phyloP scores from a whole-genome alignment of 2,329 filamentous ascomycete genomes.

The Sclerotiophoma versabilis region DNA sequence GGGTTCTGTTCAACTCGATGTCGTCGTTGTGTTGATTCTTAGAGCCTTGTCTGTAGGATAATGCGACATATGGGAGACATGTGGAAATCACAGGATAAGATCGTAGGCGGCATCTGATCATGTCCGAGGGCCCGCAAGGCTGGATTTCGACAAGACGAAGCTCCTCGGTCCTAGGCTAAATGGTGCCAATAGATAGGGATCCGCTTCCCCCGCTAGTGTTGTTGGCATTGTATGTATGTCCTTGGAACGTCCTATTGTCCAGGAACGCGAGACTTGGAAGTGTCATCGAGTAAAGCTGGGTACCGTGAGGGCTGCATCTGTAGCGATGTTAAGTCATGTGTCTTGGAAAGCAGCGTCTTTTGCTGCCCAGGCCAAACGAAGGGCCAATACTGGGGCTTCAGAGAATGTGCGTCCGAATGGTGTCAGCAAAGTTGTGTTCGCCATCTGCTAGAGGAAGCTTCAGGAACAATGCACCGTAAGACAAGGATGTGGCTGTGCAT shows the following conservation, averaged over 20 bases:
- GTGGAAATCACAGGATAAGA: neutral
- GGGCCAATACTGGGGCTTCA: too few relatives aligned
- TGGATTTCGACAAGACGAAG: neutral
- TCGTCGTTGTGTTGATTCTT: neutral
- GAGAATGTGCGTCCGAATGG: too few relatives aligned
- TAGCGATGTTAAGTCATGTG: too few relatives aligned
- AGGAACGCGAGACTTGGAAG: too few relatives aligned
- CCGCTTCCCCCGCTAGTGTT: neutral
- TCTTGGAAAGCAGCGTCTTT: too few relatives aligned
- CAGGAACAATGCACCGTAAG: too few relatives aligned
- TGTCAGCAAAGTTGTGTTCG: too few relatives aligned
- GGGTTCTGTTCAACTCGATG: neutral
- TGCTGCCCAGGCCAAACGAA: too few relatives aligned
- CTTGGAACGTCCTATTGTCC: neutral
- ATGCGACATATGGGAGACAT: neutral
- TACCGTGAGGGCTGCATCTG: too few relatives aligned
- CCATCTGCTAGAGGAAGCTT: too few relatives aligned
- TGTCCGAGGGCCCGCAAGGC: neutral
- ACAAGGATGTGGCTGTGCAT: neutral
- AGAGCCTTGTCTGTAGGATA: constrained; percentile 1
- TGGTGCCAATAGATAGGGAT: neutral
- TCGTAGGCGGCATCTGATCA: neutral
- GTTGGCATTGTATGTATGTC: neutral
- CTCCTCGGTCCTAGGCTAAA: neutral
- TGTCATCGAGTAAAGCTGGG: too few relatives aligned